Conservation (phyloP, 768 basidiomycete species). For the Termitomyces sp. region DNA sequence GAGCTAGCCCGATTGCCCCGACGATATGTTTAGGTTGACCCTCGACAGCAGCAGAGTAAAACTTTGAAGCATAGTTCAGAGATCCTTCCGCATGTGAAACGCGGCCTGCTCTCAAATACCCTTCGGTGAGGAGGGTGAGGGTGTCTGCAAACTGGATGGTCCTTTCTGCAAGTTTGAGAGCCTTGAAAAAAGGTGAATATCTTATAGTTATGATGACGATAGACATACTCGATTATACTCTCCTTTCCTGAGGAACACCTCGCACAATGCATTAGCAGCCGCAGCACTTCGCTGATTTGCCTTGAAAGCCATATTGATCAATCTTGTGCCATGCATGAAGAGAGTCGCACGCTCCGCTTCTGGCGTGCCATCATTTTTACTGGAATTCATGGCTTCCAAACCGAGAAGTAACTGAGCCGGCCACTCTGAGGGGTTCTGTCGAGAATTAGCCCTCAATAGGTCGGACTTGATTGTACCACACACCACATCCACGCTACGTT, state of each 20-base stretch:
- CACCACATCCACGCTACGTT: constrained; percentile 82
- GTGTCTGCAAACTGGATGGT: constrained; percentile 94
- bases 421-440: constrained; percentile 75
- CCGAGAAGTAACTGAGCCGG: constrained; percentile 81
- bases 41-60: constrained; percentile 65
- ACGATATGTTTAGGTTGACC: constrained; percentile 72
- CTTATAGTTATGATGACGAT: constrained; percentile 9
- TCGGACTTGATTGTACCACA: constrained; percentile 23
- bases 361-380: constrained; percentile 63
- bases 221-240: constrained; percentile 50
- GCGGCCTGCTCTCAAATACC: constrained; percentile 80
- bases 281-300: constrained; percentile 73
- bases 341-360: constrained; percentile 61
- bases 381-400: constrained; percentile 81
- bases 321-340: constrained; percentile 63
- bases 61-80: constrained; percentile 59
- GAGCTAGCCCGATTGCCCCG: constrained; percentile 82
- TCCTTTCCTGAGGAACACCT: constrained; percentile 72
- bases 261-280: constrained; percentile 81
- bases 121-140: constrained; percentile 78
- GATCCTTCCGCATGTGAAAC: constrained; percentile 73
- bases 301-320: constrained; percentile 79
- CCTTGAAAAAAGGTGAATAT: constrained; percentile 36
- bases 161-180: constrained; percentile 90
- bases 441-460: background rate